Conservation (phyloP, 176 grass and related monocot species). For the Lolium multiflorum region DNA sequence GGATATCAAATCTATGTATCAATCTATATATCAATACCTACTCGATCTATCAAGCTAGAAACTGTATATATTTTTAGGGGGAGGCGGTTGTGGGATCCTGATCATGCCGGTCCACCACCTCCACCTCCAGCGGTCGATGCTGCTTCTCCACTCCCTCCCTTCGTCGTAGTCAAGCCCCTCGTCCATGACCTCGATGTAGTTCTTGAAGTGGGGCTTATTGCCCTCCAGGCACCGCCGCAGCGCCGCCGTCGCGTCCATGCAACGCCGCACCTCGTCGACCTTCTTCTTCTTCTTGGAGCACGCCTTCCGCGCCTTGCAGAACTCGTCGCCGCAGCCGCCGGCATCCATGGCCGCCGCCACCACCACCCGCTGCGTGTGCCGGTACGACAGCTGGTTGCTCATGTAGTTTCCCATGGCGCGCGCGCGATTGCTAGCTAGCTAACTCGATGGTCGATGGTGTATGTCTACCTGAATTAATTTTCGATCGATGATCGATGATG, state of each 20-base stretch:
- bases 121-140: background rate
- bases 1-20: too few species aligned
- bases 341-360: background rate
- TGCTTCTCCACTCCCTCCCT: too few species aligned
- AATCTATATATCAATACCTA: too few species aligned
- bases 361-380: background rate
- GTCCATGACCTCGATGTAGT: background rate
- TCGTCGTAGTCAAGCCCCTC: background rate
- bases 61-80: too few species aligned
- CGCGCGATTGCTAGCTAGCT: background rate
- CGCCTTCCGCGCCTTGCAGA: background rate
- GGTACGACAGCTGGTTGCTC: background rate
- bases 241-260: background rate
- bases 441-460: too few species aligned
- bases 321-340: background rate
- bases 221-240: background rate
- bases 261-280: background rate
- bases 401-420: background rate
- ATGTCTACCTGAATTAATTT: too few species aligned
- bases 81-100: too few species aligned
- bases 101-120: constrained; percentile 3
- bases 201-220: background rate
- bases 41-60: too few species aligned
- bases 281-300: background rate
- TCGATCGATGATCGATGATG: too few species aligned